Percentiles rank a stretch among this genome's conserved stretches.
Conservation (phyloP, 805 yeast genomes). For the Cyberlindnera euphorbiae region DNA sequence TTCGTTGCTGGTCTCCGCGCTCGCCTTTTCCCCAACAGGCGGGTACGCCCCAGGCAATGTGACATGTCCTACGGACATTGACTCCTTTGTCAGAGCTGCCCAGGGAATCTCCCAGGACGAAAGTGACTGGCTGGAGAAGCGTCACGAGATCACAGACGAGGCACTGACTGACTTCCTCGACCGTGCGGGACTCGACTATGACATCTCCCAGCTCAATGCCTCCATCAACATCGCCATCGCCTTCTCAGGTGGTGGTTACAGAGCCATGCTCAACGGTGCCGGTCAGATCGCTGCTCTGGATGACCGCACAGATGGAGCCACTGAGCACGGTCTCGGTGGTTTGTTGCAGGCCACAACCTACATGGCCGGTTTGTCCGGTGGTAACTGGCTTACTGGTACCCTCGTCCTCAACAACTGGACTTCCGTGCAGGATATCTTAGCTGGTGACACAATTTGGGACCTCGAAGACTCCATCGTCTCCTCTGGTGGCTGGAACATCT, state of each 20-base stretch:
- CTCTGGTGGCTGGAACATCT: constrained; percentile 58
- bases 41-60: constrained; percentile 60
- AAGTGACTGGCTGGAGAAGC: constrained; percentile 44
- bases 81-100: constrained; percentile 41
- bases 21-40: constrained; percentile 50
- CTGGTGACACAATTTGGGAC: constrained; percentile 13
- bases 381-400: constrained; percentile 75
- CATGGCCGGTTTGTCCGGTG: constrained; percentile 75
- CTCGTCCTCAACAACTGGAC: constrained; percentile 52
- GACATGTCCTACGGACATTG: constrained; percentile 40
- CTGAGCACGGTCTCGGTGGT: constrained; percentile 62
- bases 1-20: not conserved
- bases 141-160: constrained; percentile 27
- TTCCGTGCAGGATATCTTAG: constrained; percentile 12
- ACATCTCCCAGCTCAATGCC: constrained; percentile 32
- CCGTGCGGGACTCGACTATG: constrained; percentile 42
- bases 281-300: constrained; percentile 78
- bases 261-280: constrained; percentile 85
- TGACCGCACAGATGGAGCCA: constrained; percentile 53
- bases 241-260: constrained; percentile 85
- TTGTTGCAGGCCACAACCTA: constrained; percentile 65
- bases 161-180: constrained; percentile 34
- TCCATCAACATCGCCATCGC: constrained; percentile 52
- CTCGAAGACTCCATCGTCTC: constrained; percentile 48
- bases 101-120: constrained; percentile 44